Evolutionary conservation across 495 filamentous ascomycete genomes (phyloP), one percentile per base, ranked within the genome.

Genomic region (Alectoria sarmentosa): DNA sequence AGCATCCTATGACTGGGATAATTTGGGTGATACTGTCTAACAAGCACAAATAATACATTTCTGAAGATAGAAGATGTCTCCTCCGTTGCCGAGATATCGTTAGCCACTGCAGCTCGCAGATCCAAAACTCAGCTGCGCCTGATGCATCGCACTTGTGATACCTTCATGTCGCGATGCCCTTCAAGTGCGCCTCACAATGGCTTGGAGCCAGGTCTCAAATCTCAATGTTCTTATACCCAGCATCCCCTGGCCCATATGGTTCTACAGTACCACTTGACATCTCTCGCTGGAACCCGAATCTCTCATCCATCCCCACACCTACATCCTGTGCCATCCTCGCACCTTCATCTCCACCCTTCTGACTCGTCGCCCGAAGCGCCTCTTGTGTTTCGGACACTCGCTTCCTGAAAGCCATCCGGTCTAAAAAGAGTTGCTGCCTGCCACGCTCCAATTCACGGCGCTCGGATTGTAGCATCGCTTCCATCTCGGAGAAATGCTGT

Each of bases 401-500:
- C 76, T 90, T 88, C 82, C 94, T 91, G 77, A 97, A 95, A 4
- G 88, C 82, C 58, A 98, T 79, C 15, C 95, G 83, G 74, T 98
- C 94, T 11, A 96, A 78, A 81, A 96, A 97, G 32, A 98, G 81
- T 75, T 96, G 90, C 73, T 96, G 91, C 17, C 94, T 84, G 5
- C 88, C 89, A 58, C 91, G 82, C 76, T 98, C 94, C 4, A 98
- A 81, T 73, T 98, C 95, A 46, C 92, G 84, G 59, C 92, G 87
- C 76, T 98, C 95, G 4, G 92, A 90, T 69, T 96, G 89, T 59
- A 97, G 80, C 62, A 96, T 87, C 58, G 87, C 79, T 71, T 98
- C 94, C 83, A 98, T 90, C 76, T 98, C 95, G 69, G 90, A 88
- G 80, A 98, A 98, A 72, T 97, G 96, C 69, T 88, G 84, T 59